Evolutionary conservation across 148 eudicot genomes (phyloP).

Genomic region (Dianthus caryophyllus): DNA sequence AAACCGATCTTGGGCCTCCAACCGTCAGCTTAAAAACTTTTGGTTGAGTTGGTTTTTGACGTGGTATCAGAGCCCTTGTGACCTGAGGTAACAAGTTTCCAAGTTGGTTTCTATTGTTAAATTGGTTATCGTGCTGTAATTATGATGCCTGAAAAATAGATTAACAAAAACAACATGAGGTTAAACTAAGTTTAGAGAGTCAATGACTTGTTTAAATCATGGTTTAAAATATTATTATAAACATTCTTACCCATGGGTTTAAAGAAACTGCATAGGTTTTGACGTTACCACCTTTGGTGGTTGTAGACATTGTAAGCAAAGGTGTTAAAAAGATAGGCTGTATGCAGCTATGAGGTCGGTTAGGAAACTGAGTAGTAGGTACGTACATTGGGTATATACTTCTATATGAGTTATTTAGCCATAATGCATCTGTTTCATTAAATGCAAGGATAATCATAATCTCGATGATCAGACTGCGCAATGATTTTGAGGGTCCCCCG

Average conservation of each 20-base stretch:
- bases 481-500: too few species aligned
- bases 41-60: too few species aligned
- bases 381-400: constrained; percentile 7
- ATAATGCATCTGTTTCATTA: constrained; percentile 17
- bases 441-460: constrained; percentile 7
- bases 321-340: constrained; percentile 23
- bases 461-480: too few species aligned
- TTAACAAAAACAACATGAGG: too few species aligned
- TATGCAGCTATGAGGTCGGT: constrained; percentile 23
- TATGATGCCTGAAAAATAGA: background rate
- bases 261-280: constrained; percentile 9
- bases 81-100: too few species aligned
- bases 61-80: too few species aligned
- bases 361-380: constrained; percentile 25
- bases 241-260: background rate
- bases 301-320: constrained; percentile 22
- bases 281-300: background rate
- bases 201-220: background rate
- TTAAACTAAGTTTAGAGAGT: too few species aligned
- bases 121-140: too few species aligned
- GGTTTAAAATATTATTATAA: background rate
- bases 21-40: too few species aligned
- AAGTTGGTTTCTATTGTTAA: too few species aligned
- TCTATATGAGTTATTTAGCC: constrained; percentile 16
- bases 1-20: too few species aligned